Percentiles rank a stretch among this genome's conserved stretches.
Conservation (phyloP, 2,329 filamentous ascomycete genomes). For the Didymella keratinophila region DNA sequence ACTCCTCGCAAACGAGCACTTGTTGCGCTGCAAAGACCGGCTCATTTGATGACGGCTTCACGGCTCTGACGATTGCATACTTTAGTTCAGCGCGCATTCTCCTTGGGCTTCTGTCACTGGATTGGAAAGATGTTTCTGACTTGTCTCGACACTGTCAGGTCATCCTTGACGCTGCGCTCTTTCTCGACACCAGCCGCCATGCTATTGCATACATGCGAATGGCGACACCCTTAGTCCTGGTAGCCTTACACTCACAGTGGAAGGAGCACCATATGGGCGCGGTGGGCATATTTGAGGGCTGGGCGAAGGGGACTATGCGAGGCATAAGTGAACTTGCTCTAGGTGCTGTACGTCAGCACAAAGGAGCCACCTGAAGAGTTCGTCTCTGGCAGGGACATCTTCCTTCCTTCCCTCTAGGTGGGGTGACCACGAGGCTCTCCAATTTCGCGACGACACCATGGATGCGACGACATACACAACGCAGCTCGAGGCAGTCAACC, state of each 20-base stretch:
- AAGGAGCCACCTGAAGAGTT: neutral
- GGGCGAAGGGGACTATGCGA: conserved; percentile 34
- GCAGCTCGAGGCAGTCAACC: too few relatives aligned
- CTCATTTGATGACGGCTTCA: conserved; percentile 1
- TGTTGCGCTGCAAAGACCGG: too few relatives aligned
- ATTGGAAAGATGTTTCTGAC: too few relatives aligned
- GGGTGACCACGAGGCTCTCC: neutral
- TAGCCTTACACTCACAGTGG: conserved; percentile 35
- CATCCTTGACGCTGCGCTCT: conserved; percentile 35
- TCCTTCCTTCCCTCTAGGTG: too few relatives aligned
- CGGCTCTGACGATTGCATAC: conserved; percentile 5
- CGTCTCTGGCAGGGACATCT: too few relatives aligned
- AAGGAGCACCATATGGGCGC: conserved; percentile 26
- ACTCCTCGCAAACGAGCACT: neutral
- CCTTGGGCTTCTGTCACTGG: neutral
- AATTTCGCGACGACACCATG: too few relatives aligned
- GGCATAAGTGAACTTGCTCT: conserved; percentile 41
- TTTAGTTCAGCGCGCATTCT: conserved; percentile 7
- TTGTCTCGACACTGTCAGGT: neutral
- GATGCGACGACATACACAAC: too few relatives aligned
- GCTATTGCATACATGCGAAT: conserved; percentile 45
- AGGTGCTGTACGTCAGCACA: conserved; percentile 10
- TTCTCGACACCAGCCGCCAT: conserved; percentile 29
- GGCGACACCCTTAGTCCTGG: conserved; percentile 39
- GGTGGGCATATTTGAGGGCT: conserved; percentile 29